Percentiles rank a stretch among this genome's conserved stretches.
These are phyloP conservation scores for Syncephalis plumigaleata DNA, from an alignment of 371 early-diverging fungal species.

Conservation along the genomic window DNA sequence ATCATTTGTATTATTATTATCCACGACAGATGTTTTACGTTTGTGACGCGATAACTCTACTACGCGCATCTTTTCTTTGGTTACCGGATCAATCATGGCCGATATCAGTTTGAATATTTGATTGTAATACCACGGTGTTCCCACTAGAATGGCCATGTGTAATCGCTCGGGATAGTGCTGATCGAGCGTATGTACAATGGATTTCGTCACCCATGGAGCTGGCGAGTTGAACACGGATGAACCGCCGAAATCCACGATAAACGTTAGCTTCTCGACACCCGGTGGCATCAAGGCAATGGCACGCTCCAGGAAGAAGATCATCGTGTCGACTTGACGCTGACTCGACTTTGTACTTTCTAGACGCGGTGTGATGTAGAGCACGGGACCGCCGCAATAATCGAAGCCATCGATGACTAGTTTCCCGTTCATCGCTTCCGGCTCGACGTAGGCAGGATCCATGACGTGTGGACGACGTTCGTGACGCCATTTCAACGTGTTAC, in stretches of 20 bases:
- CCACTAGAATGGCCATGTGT: slow-evolving; percentile 31
- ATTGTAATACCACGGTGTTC: slow-evolving; percentile 79
- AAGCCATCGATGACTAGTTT: slow-evolving; percentile 69
- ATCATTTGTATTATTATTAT: no score
- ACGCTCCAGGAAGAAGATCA: slow-evolving; percentile 62
- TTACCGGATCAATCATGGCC: slow-evolving; percentile 84
- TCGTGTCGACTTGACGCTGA: slow-evolving; percentile 52
- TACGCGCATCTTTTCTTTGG: slow-evolving; percentile 67
- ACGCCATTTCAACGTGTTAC: slow-evolving; percentile 59
- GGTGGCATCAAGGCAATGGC: slow-evolving; percentile 65
- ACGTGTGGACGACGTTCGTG: slow-evolving; percentile 47
- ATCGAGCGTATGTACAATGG: slow-evolving; percentile 57
- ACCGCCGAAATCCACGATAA: slow-evolving; percentile 68
- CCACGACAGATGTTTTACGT: no score
- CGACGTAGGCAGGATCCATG: slow-evolving; percentile 52
- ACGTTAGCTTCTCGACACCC: slow-evolving; percentile 42
- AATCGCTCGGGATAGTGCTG: slow-evolving; percentile 81
- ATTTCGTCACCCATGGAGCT: slow-evolving; percentile 48
- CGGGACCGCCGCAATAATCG: slow-evolving; percentile 43
- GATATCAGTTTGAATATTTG: slow-evolving; percentile 59
- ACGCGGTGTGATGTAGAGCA: slow-evolving; percentile 56
- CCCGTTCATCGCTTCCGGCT: slow-evolving; percentile 55
- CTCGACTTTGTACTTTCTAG: slow-evolving; percentile 63
- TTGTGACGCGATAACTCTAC: slow-evolving; percentile 19
- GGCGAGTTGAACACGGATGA: slow-evolving; percentile 46